Conservation (phyloP, 1,139 yeast genomes). For the Lodderomyces theae region DNA sequence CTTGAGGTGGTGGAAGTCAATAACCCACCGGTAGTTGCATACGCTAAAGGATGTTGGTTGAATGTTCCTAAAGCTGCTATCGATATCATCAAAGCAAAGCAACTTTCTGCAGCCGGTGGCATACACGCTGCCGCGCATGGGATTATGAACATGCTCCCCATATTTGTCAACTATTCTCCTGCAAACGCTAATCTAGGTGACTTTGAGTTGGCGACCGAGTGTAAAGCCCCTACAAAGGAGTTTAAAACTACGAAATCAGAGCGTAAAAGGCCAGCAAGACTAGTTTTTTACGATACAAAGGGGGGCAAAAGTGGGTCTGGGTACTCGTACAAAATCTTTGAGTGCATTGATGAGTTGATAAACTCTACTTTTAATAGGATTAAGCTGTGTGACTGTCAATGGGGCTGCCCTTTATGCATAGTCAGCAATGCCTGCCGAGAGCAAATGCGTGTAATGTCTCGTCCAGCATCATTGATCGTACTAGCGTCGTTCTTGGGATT, state of each 20-base stretch:
- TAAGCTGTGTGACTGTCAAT: constrained; percentile 66
- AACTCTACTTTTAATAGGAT: constrained; percentile 58
- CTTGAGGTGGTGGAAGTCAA: constrained; percentile 91
- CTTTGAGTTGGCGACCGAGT: constrained; percentile 83
- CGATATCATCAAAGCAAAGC: constrained; percentile 53
- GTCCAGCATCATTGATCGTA: constrained; percentile 79
- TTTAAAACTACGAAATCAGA: constrained; percentile 68
- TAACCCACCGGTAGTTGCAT: constrained; percentile 72
- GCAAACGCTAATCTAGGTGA: constrained; percentile 38
- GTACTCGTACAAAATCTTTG: constrained; percentile 73
- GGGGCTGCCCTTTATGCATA: constrained; percentile 90
- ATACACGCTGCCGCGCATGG: constrained; percentile 98
- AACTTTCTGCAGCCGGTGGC: constrained; percentile 76
- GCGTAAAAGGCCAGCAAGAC: constrained; percentile 79
- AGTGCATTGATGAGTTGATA: constrained; percentile 65
- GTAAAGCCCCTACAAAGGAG: constrained; percentile 96
- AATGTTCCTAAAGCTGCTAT: constrained; percentile 70
- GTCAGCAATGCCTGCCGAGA: constrained; percentile 80
- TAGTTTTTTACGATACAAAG: constrained; percentile 77
- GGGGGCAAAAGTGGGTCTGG: constrained; percentile 84
- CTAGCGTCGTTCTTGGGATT: constrained; percentile 51
- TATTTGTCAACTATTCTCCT: constrained; percentile 35
- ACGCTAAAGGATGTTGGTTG: constrained; percentile 86
- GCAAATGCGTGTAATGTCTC: constrained; percentile 75
- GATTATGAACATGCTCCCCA: constrained; percentile 70